Evolutionary conservation across 768 basidiomycete genomes (phyloP).

Genomic region (Termitomyces sp.): DNA sequence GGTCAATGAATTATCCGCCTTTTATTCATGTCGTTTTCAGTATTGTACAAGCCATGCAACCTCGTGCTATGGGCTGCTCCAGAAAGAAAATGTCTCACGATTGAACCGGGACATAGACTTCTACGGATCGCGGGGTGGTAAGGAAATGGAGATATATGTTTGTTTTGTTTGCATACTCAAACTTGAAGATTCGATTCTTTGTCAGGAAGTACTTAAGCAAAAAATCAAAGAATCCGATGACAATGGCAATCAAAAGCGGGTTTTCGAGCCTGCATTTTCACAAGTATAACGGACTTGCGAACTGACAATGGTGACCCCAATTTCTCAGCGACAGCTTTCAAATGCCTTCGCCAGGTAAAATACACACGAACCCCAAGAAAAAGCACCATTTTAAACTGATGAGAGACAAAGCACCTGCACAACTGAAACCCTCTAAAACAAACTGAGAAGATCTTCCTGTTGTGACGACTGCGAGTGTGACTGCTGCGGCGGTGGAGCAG

Average conservation of each 20-base stretch:
- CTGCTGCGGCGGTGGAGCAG: constrained; percentile 16
- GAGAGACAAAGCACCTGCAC: not conserved
- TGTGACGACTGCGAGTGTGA: constrained; percentile 26
- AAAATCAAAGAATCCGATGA: not conserved
- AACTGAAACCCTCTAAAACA: constrained; percentile 32
- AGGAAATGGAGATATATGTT: not conserved
- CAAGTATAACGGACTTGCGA: not conserved
- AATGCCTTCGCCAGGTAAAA: not conserved
- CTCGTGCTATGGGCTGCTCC: not conserved
- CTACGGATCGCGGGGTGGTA: not conserved
- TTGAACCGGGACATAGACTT: not conserved
- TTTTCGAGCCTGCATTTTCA: no score
- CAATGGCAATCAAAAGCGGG: not conserved
- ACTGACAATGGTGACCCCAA: not conserved
- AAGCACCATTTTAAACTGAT: not conserved
- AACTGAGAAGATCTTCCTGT: constrained; percentile 46
- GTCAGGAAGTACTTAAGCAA: not conserved
- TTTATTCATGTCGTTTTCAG: not conserved
- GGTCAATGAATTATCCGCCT: no score
- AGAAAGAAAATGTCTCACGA: not conserved
- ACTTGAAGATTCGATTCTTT: no score
- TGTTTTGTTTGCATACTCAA: no score
- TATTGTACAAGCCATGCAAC: no score
- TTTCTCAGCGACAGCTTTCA: not conserved
- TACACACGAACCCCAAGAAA: not conserved